phyloP scores from a whole-genome alignment of 176 grass and related monocot species.

The Eragrostis curvula region DNA sequence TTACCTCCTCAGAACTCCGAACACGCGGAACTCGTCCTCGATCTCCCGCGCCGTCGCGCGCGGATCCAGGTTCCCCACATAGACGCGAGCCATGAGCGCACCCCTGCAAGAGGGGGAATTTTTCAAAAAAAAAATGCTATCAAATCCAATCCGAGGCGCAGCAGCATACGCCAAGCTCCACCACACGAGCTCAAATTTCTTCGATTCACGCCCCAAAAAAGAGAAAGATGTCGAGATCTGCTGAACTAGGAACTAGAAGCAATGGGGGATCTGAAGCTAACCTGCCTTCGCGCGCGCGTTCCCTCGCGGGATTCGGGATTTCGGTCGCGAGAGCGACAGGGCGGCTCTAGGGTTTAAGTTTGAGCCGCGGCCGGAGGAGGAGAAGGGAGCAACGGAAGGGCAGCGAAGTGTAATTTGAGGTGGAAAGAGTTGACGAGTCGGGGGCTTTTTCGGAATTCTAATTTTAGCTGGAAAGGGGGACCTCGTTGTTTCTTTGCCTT shows the following conservation, averaged over 20 bases:
- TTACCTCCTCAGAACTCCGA: conserved; percentile 79
- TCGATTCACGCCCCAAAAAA: not conserved
- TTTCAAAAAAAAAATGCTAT: not conserved
- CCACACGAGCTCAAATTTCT: not conserved
- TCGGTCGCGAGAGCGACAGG: conserved; percentile 1
- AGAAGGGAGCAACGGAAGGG: not conserved
- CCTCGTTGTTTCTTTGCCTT: not conserved
- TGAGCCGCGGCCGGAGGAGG: conserved; percentile 31
- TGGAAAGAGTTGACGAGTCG: conserved; percentile 21
- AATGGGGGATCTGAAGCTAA: conserved; percentile 19
- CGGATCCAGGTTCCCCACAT: conserved; percentile 84
- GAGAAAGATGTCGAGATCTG: not conserved
- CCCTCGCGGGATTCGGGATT: conserved; percentile 36
- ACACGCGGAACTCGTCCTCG: conserved; percentile 76
- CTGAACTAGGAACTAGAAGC: not conserved
- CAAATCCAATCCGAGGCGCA: conserved; percentile 34
- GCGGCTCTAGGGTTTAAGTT: conserved; percentile 54
- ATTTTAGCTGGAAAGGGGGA: not conserved
- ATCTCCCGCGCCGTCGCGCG: conserved; percentile 71
- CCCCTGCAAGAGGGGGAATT: conserved; percentile 22
- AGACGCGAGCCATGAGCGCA: conserved; percentile 66
- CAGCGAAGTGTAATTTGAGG: conserved; percentile 23
- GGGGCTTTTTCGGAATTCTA: conserved; percentile 25
- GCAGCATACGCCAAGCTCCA: not conserved
- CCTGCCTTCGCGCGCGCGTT: conserved; percentile 27